Base-by-base conservation (phyloP, 352 stramenopile genomes). In the Thalassiosira delicatula region DNA sequence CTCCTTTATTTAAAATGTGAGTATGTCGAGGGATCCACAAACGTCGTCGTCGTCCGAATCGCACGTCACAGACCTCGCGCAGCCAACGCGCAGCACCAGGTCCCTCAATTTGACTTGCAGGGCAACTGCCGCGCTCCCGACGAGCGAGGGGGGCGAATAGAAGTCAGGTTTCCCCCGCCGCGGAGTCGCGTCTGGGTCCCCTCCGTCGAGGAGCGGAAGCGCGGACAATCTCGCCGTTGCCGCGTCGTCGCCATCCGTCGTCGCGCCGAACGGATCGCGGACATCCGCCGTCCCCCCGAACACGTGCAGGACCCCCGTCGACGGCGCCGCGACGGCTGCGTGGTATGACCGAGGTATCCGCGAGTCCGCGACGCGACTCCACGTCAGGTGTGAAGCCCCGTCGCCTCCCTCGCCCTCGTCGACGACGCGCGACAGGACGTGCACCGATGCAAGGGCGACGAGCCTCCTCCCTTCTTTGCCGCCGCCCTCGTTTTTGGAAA, bases 371-470 rank as follows among this genome's bases (percentile, higher is more conserved):
- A 89, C 51, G 12, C 63, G 46, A 60, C 82, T 59, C 85, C 85
- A 88, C 25, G 76, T 25, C 7, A 90, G 81, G 74, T 85, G 71
- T 27, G 23, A 67, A 14, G 27, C 54, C 4, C 30, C 61, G 54
- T 29, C 59, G 23, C 65, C 57, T n/a, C 49, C 49, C 17, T 85
- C 63, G n/a, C n/a, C n/a, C n/a, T n/a, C n/a, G n/a, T n/a, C n/a
- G 32, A 35, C n/a, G n/a, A 83, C 56, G 21, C 83, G 66, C 40
- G 83, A 85, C 49, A 93, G 60, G 51, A 90, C 70, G 57, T 87
- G 83, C 29, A 91, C 63, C n/a, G 85, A 86, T 30, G 79, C 76
- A 25, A 91, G 53, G 11, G 59, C 70, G n/a, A 57, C 40, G 23
- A 30, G 19, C n/a, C n/a, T n/a, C n/a, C n/a, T n/a, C n/a, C n/a